phyloP scores from a whole-genome alignment of 345 rosid species.

The Eucalyptus viminalis region DNA sequence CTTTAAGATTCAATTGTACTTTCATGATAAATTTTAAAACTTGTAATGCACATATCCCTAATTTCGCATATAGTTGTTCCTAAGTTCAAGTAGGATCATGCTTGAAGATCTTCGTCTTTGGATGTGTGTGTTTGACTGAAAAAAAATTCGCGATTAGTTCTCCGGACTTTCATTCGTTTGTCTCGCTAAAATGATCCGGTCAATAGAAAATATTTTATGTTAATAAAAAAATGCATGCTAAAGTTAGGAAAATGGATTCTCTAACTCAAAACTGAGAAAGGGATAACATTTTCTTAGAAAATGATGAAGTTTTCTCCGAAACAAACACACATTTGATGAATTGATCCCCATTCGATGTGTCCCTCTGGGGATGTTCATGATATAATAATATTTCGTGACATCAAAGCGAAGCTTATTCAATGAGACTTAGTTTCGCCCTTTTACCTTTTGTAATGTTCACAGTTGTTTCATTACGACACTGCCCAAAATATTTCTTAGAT shows the following conservation, averaged over 20 bases:
- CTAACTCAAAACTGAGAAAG: neutral
- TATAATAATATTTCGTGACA: neutral
- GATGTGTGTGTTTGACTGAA: neutral
- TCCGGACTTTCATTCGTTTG: neutral
- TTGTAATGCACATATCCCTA: too few relatives aligned
- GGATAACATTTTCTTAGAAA: neutral
- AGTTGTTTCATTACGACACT: neutral
- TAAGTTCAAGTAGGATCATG: neutral
- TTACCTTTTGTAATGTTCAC: neutral
- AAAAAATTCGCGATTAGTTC: neutral
- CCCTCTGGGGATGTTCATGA: neutral
- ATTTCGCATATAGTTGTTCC: neutral
- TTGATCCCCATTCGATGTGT: neutral
- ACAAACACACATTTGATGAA: neutral
- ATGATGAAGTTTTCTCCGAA: neutral
- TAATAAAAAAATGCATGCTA: too few relatives aligned
- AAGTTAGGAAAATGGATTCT: neutral
- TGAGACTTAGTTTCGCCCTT: neutral
- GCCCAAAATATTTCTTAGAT: neutral
- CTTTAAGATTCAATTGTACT: fast-evolving
- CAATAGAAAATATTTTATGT: neutral
- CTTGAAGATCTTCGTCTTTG: neutral
- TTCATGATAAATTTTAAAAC: too few relatives aligned
- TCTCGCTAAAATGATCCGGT: neutral
- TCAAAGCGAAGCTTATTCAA: neutral